Conservation (phyloP, 75 land plant species). For the Pinus taeda region DNA sequence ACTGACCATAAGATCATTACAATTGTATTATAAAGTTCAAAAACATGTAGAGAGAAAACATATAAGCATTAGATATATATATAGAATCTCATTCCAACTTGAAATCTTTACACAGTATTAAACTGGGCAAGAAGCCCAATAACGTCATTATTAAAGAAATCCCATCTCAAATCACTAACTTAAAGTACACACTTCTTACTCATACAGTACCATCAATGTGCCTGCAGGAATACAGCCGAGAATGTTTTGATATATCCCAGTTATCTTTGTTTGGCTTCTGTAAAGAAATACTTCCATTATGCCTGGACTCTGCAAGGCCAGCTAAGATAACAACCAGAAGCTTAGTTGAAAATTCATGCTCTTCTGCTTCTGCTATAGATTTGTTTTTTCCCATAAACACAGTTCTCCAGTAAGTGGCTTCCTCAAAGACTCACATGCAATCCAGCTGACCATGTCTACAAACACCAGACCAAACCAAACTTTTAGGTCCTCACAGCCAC, state of each 20-base stretch:
- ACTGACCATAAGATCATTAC: too few species aligned
- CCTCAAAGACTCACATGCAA: background rate
- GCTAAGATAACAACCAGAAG: background rate
- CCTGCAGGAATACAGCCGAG: background rate
- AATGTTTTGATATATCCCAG: background rate
- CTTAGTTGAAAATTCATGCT: background rate
- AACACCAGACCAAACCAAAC: background rate
- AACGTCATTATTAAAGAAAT: background rate
- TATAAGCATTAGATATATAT: too few species aligned
- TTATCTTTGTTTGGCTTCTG: conserved; percentile 1
- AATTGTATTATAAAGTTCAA: too few species aligned
- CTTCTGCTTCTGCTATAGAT: background rate
- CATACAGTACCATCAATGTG: conserved; percentile 2
- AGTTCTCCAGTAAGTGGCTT: too few species aligned
- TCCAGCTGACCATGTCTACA: conserved; percentile 3
- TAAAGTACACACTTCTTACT: conserved; percentile 2
- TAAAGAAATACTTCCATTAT: background rate
- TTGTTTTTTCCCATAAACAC: background rate
- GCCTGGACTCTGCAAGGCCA: background rate
- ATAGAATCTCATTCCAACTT: background rate
- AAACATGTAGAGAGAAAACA: too few species aligned
- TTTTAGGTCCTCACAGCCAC: background rate
- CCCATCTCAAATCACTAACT: background rate
- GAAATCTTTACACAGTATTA: background rate
- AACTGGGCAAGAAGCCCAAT: background rate